phyloP scores from a whole-genome alignment of 805 yeast genomes.

The Tetrapisispora fleetii region DNA sequence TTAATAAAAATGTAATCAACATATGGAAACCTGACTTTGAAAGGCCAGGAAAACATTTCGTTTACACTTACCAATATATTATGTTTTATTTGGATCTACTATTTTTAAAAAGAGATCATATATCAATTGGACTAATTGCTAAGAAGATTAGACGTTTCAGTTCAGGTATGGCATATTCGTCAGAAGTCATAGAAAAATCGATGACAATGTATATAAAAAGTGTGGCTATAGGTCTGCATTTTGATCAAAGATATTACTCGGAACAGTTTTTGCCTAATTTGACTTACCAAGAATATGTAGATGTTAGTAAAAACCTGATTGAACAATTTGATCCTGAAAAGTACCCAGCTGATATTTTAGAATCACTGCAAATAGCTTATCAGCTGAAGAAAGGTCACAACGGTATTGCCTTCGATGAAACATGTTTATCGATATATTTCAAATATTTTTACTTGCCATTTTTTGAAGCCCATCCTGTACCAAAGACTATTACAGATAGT shows the following conservation, averaged over 20 bases:
- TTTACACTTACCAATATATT: constrained; percentile 62
- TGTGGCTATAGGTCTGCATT: constrained; percentile 10
- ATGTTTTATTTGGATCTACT: constrained; percentile 51
- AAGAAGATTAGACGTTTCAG: constrained; percentile 72
- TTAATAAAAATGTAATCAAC: constrained; percentile 61
- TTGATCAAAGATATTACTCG: constrained; percentile 21
- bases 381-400: constrained; percentile 26
- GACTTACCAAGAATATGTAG: constrained; percentile 18
- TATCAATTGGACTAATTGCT: constrained; percentile 47
- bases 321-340: constrained; percentile 11
- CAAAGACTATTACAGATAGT: not conserved
- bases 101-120: constrained; percentile 43
- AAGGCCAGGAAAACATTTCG: constrained; percentile 87
- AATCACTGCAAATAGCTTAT: constrained; percentile 19
- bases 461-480: constrained; percentile 3
- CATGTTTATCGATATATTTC: constrained; percentile 24
- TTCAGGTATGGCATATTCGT: constrained; percentile 52
- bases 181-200: constrained; percentile 23
- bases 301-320: constrained; percentile 14
- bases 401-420: constrained; percentile 26
- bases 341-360: constrained; percentile 12
- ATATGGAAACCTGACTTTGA: constrained; percentile 94
- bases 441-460: constrained; percentile 22
- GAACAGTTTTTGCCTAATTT: constrained; percentile 21
- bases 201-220: constrained; percentile 16